Percentiles rank a stretch among this genome's conserved stretches.
Conservation (phyloP, 2,329 filamentous ascomycete genomes). For the Ophiostoma perfectum region DNA sequence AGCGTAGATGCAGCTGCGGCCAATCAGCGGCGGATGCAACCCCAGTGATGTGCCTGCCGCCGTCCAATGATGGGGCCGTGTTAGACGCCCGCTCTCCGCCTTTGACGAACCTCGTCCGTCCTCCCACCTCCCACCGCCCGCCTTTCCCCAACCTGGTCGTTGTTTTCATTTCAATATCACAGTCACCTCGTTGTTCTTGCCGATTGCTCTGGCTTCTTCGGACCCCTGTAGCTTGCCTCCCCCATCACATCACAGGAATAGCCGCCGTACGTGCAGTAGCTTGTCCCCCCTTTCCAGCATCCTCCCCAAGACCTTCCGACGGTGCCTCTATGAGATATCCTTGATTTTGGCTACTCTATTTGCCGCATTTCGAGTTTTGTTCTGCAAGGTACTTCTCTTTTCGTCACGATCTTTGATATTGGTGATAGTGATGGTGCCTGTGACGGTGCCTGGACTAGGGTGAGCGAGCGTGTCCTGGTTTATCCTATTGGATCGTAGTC, state of each 20-base stretch:
- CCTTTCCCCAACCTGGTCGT: neutral
- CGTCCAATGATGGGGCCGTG: conserved; percentile 23
- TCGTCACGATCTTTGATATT: neutral
- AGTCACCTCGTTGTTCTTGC: neutral
- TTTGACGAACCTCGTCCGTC: neutral
- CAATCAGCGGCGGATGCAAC: conserved; percentile 19
- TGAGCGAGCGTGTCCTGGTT: neutral
- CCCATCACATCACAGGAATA: conserved; percentile 23
- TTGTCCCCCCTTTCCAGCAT: neutral
- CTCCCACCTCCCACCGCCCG: neutral
- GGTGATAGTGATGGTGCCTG: neutral
- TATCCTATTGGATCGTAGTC: neutral
- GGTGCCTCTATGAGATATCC: neutral
- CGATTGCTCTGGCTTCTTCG: neutral
- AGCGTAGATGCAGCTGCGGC: neutral
- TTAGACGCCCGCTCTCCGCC: conserved; percentile 20
- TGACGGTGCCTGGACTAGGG: neutral
- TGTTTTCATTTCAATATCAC: neutral
- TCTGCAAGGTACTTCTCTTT: neutral
- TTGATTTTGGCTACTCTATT: too few relatives aligned
- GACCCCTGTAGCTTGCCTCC: neutral
- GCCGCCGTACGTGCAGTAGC: conserved; percentile 25
- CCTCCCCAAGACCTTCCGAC: neutral
- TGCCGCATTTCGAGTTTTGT: too few relatives aligned
- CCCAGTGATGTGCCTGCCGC: conserved; percentile 7